Evolutionary conservation across 2,329 filamentous ascomycete species (phyloP).

Genomic region (Penicillium rolfsii): DNA sequence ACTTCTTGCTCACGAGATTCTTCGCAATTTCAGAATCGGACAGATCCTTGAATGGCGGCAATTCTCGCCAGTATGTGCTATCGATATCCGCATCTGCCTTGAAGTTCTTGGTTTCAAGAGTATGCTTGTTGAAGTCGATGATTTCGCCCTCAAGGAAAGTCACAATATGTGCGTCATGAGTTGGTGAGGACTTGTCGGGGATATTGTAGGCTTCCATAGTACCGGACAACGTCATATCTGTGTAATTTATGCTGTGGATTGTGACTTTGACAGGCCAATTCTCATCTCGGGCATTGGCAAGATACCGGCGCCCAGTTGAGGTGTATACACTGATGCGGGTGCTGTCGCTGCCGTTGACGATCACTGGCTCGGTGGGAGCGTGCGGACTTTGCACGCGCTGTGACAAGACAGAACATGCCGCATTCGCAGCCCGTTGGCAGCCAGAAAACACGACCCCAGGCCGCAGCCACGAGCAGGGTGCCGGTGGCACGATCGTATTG

Average conservation of each 20-base stretch:
- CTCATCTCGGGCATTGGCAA: conserved; percentile 52
- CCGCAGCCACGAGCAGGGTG: conserved; percentile 64
- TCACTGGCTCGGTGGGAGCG: conserved; percentile 37
- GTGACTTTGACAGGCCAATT: conserved; percentile 70
- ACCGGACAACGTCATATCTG: conserved; percentile 64
- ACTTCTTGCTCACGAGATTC: conserved; percentile 50
- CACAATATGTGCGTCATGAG: conserved; percentile 57
- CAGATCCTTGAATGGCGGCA: conserved; percentile 52
- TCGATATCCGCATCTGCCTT: conserved; percentile 52
- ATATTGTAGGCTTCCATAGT: conserved; percentile 74
- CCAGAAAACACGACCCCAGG: conserved; percentile 65
- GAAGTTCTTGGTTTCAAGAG: conserved; percentile 53
- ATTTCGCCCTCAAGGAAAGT: conserved; percentile 72
- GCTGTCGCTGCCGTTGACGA: conserved; percentile 41
- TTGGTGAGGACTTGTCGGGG: conserved; percentile 54
- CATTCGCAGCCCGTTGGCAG: conserved; percentile 60
- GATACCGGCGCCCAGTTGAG: conserved; percentile 41
- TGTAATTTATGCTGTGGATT: conserved; percentile 64
- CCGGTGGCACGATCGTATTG: conserved; percentile 52
- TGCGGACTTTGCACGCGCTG: conserved; percentile 35
- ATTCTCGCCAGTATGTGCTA: conserved; percentile 53
- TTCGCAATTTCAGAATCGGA: conserved; percentile 50
- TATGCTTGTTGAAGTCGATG: conserved; percentile 62
- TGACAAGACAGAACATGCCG: conserved; percentile 32
- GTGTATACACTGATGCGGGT: conserved; percentile 44